These are phyloP conservation scores for Chytriomyces sp. DNA, from an alignment of 192 early-diverging fungal species.

Conservation along the genomic window DNA sequence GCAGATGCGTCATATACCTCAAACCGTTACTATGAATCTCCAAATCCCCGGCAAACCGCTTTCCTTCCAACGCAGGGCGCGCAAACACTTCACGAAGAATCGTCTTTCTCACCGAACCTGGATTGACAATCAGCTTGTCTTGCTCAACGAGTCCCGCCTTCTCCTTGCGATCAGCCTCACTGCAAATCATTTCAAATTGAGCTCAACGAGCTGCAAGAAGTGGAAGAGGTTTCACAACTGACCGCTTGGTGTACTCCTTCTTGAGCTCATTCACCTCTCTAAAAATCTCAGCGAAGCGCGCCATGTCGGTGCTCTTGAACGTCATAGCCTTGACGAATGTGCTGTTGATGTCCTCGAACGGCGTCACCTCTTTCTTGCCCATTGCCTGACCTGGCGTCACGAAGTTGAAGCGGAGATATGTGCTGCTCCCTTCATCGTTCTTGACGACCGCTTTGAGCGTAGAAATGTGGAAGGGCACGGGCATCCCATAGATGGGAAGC, in stretches of 20 bases:
- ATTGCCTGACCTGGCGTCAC: constrained; percentile 89
- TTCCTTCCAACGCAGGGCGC: constrained; percentile 84
- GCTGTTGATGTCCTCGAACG: constrained; percentile 83
- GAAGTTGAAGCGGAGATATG: constrained; percentile 93
- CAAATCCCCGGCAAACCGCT: constrained; percentile 90
- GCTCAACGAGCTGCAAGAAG: too few relatives aligned
- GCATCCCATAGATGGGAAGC: constrained; percentile 91
- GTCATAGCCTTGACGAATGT: constrained; percentile 93
- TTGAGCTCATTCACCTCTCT: constrained; percentile 87
- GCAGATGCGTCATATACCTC: constrained; percentile 81
- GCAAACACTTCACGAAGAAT: constrained; percentile 89
- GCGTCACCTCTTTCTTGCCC: constrained; percentile 86
- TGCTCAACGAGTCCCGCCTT: constrained; percentile 96
- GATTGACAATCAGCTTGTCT: constrained; percentile 80
- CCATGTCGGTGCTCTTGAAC: constrained; percentile 84
- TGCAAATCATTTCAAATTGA: constrained; percentile 20
- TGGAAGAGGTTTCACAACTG: background rate
- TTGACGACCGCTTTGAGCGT: constrained; percentile 94
- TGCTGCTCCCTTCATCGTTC: constrained; percentile 89
- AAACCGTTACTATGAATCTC: constrained; percentile 97
- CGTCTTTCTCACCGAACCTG: constrained; percentile 65
- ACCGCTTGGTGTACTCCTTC: constrained; percentile 86
- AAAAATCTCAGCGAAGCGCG: constrained; percentile 81
- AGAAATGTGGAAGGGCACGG: constrained; percentile 98
- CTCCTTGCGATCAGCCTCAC: constrained; percentile 92